Base-by-base conservation (phyloP, 306 rosid genomes). In the Dryas drummondii region DNA sequence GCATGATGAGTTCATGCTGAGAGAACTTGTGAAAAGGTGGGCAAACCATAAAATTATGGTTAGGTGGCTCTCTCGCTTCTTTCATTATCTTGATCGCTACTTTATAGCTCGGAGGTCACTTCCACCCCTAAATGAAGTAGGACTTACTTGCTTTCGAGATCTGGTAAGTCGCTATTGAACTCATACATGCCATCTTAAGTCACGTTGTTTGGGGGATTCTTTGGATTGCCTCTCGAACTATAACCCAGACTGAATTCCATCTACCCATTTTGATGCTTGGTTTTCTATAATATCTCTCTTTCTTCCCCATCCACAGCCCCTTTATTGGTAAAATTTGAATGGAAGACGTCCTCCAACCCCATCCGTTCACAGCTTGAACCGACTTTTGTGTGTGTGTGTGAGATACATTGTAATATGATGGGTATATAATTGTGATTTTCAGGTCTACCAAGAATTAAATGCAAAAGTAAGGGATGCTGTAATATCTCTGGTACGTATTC, bases 1-100 rank as follows among this genome's bases (percentile, higher is more conserved):
- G 82, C 87, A 90, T 72, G 90, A 86, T 70, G 93, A 87, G 45
- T 49, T 83, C 75, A 81, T 92, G 93, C 72, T 92, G 76, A 84
- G 82, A 67, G 96, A 88, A 79, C 88, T 92, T 42, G 88, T 84
- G 72, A 85, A 76, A 88, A 88, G 93, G 87, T 92, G 97, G 97
- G 86, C 85, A 53, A 87, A 88, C 84, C 92, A 92, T 80, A 90
- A 90, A 82, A 82, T 64, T 52, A 85, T 90, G 97, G 91, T 89
- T 64, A 56, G 76, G n/a, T 88, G 93, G 84, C 92, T 90, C 59
- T 87, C 88, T 72, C 86, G 86, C 49, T 73, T 90, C 70, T 92
- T 92, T 76, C 27, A 59, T 54, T 87, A 84, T 86, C 91, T 90
- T 66, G 86, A 85, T 54, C 90, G 89, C 62, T 79, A 86, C 58